Evolutionary conservation across 2,329 filamentous ascomycete species (phyloP), one percentile per base, ranked within the genome.

Genomic region (Metarhizium anisopliae): DNA sequence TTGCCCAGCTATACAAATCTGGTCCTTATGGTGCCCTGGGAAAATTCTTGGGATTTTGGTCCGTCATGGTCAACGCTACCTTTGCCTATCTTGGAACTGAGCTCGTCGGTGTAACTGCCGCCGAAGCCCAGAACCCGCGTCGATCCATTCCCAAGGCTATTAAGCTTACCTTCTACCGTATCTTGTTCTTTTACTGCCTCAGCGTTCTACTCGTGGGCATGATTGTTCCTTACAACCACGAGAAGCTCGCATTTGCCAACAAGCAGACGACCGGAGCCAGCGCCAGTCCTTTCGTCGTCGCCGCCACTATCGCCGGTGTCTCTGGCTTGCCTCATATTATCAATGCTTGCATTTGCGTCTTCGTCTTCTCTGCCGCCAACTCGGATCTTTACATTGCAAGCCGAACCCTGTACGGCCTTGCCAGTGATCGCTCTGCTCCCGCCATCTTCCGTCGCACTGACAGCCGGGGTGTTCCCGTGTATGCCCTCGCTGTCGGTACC

Each of bases 61-160:
- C 79, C 8, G 85, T 83, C 50, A 82, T 91, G 73, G 83, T 90
- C 62, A 89, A 84, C 29, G 87, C 88, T 1, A 87, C 87, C 3
- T 92, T 92, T 62, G 88, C 89, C 56, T 92, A 89, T 66, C 78
- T 91, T 4, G 87, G 87, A 57, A 88, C 87, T 2, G 87, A 91
- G 66, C 75, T 90, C 47, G 85, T 90, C 52, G 87, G 87, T 72
- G 86, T 91, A 14, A 91, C 87, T 0, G 86, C 90, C 38, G 87
- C 85, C 54, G 87, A 91, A 70, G 87, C 87, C 0, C 85, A 90
- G 72, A 91, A 91, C 72, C 89, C 89, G 1, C 83, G 87, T 66
- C 83, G 82, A 68, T 88, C 84, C 16, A 85, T 93, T 59, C 89
- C 89, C 6, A 82, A 84, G 58, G 88, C 87, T 54, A 91, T 91